Evolutionary conservation across 2,329 filamentous ascomycete genomes (phyloP).

Genomic region (Periconia sp.): DNA sequence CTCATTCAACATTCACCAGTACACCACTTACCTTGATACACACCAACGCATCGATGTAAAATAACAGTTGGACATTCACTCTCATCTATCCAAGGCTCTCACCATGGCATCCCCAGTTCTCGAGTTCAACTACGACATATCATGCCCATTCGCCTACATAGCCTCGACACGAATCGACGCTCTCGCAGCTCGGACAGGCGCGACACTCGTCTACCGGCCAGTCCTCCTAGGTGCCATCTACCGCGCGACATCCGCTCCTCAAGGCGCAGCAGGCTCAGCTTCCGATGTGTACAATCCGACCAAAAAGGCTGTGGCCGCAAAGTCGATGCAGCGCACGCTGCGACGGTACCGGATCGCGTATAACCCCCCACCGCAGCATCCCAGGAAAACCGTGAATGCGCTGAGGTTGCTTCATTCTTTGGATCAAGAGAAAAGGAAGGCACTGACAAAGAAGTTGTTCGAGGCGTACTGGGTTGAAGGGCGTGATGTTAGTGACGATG

Average conservation of each 20-base stretch:
- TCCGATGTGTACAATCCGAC: constrained; percentile 39
- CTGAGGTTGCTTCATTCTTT: constrained; percentile 29
- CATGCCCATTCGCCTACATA: constrained; percentile 43
- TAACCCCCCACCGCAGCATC: constrained; percentile 35
- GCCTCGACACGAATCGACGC: constrained; percentile 35
- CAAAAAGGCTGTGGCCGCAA: constrained; percentile 31
- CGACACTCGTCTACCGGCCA: constrained; percentile 29
- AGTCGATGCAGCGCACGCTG: constrained; percentile 34
- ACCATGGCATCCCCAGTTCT: constrained; percentile 18
- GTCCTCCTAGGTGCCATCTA: constrained; percentile 41
- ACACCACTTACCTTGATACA: background rate
- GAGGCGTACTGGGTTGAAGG: constrained; percentile 37
- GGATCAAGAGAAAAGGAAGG: constrained; percentile 18
- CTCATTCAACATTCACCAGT: background rate
- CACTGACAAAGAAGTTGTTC: constrained; percentile 29
- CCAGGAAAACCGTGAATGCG: constrained; percentile 36
- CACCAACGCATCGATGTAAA: background rate
- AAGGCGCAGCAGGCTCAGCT: constrained; percentile 38
- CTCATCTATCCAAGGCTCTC: background rate
- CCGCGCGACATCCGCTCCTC: constrained; percentile 37
- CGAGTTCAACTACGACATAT: constrained; percentile 38
- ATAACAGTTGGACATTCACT: background rate
- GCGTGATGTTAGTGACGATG: constrained; percentile 26
- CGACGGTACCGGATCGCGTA: constrained; percentile 31
- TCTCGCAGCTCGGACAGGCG: constrained; percentile 29